Conservation (phyloP, 768 basidiomycete genomes). For the Lyophyllum atratum region DNA sequence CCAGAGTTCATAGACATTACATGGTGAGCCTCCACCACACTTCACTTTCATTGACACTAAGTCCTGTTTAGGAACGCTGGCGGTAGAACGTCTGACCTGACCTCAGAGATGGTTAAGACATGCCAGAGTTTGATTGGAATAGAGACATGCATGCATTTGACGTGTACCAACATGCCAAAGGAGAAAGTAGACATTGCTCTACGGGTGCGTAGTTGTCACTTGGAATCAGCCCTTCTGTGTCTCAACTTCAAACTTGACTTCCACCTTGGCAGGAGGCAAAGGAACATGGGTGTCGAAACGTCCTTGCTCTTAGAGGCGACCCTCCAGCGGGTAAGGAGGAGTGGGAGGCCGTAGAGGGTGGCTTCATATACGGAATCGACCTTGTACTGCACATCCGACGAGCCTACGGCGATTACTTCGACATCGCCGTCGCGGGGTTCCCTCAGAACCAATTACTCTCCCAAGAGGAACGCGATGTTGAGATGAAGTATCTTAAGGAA, state of each 20-base stretch:
- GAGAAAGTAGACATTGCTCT: slow-evolving; percentile 94
- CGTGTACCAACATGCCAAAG: slow-evolving; percentile 98
- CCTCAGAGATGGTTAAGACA: slow-evolving; percentile 91
- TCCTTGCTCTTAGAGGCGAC: slow-evolving; percentile 92
- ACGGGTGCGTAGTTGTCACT: slow-evolving; percentile 51
- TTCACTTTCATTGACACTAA: background rate
- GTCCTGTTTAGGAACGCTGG: slow-evolving; percentile 81
- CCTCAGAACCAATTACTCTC: slow-evolving; percentile 80
- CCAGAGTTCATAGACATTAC: slow-evolving; percentile 99
- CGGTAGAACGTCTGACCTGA: slow-evolving; percentile 92
- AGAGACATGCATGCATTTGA: slow-evolving; percentile 98
- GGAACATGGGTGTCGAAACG: slow-evolving; percentile 84
- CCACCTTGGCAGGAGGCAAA: slow-evolving; percentile 98
- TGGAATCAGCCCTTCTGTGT: slow-evolving; percentile 6
- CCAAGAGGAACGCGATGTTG: slow-evolving; percentile 70
- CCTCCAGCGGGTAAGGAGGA: slow-evolving; percentile 86
- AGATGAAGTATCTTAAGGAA: slow-evolving; percentile 85
- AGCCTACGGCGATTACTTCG: slow-evolving; percentile 89
- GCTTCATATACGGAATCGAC: slow-evolving; percentile 89
- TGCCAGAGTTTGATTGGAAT: slow-evolving; percentile 92
- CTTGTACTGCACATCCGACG: slow-evolving; percentile 87
- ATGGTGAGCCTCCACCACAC: slow-evolving; percentile 52
- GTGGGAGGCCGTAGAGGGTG: slow-evolving; percentile 91
- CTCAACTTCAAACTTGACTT: slow-evolving; percentile 4
- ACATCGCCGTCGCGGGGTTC: slow-evolving; percentile 92